Conservation (phyloP, 164 flowering plant species). For the Vitis labrusca region DNA sequence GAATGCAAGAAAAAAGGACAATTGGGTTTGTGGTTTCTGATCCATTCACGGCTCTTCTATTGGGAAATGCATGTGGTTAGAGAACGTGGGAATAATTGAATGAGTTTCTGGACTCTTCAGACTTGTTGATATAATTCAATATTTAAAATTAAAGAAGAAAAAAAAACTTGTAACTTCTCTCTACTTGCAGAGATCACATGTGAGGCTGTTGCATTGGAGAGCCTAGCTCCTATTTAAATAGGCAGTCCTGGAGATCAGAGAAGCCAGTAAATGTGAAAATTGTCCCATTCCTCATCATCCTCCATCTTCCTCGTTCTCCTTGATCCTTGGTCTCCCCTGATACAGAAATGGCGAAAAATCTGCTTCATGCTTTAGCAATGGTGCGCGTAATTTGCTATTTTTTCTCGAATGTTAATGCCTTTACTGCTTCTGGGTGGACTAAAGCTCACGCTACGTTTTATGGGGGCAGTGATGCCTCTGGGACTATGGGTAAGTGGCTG, state of each 20-base stretch:
- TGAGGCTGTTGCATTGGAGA: constrained; percentile 27
- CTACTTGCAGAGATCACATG: constrained; percentile 47
- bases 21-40: constrained; percentile 20
- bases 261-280: constrained; percentile 9
- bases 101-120: constrained; percentile 33
- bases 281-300: background rate
- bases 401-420: constrained; percentile 3
- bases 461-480: constrained; percentile 22
- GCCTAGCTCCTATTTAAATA: constrained; percentile 33
- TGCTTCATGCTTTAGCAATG: background rate
- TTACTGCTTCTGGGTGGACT: constrained; percentile 18
- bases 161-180: background rate
- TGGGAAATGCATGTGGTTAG: constrained; percentile 43
- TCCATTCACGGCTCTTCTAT: constrained; percentile 30
- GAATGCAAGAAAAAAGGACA: constrained; percentile 6
- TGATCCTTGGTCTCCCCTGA: background rate
- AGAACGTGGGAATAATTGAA: constrained; percentile 83
- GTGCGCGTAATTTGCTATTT: background rate
- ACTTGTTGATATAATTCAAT: constrained; percentile 22
- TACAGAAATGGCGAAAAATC: background rate
- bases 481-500: constrained; percentile 18
- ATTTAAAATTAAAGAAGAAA: background rate
- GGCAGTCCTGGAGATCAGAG: background rate
- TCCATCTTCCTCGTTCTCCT: constrained; percentile 5
- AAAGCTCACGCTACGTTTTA: constrained; percentile 28